Evolutionary conservation across 2,329 filamentous ascomycete species (phyloP).

Genomic region (Eutypa lata): DNA sequence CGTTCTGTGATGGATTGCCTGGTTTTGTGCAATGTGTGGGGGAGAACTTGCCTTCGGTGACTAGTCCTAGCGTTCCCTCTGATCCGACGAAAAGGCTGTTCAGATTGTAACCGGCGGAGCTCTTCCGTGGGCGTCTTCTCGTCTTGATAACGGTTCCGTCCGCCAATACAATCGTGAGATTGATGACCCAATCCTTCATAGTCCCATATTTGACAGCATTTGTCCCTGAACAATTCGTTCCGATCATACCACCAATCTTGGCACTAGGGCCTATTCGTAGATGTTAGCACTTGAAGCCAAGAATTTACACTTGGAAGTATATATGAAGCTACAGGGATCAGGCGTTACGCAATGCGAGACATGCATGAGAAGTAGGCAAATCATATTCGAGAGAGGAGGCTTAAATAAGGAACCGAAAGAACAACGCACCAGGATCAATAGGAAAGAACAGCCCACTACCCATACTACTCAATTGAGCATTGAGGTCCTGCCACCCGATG

Average conservation of each 20-base stretch:
- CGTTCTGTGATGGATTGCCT: neutral
- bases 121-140: conserved; percentile 72
- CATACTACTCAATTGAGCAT: conserved; percentile 66
- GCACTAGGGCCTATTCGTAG: conserved; percentile 51
- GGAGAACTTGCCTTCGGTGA: conserved; percentile 60
- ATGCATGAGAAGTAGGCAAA: too few species aligned
- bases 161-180: conserved; percentile 75
- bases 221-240: conserved; percentile 74
- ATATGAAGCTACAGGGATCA: too few species aligned
- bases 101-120: conserved; percentile 79
- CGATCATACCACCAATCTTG: conserved; percentile 80
- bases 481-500: conserved; percentile 88
- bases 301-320: too few species aligned
- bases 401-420: neutral
- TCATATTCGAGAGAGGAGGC: too few species aligned
- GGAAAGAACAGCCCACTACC: conserved; percentile 83
- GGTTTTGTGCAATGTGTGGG: neutral
- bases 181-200: conserved; percentile 87
- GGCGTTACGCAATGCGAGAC: too few species aligned
- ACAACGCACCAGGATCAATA: conserved; percentile 69
- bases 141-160: conserved; percentile 81
- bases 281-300: conserved; percentile 24
- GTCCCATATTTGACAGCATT: conserved; percentile 80
- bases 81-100: conserved; percentile 78
- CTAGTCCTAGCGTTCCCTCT: conserved; percentile 76